Base-by-base conservation (phyloP, 169 alveolate species). In the Haemoproteus tartakovskyi region DNA sequence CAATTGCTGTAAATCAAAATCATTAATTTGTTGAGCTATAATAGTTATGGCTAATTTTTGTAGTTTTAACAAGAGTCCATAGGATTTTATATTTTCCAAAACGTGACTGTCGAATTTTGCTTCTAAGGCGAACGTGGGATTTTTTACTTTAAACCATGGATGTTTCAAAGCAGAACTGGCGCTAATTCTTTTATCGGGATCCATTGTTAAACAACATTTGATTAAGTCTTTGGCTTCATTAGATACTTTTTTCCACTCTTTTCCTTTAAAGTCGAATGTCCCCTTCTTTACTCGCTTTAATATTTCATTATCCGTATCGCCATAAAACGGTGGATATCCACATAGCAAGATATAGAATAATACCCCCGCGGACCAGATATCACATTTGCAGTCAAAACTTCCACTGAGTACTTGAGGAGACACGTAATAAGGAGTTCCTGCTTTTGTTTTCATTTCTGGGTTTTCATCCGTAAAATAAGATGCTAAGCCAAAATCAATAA, bases 301-400 rank as follows among this genome's bases (percentile, higher is more conserved):
- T n/a, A n/a, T n/a, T n/a, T n/a, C n/a, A n/a, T n/a, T n/a, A n/a
- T n/a, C n/a, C n/a, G n/a, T n/a, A 74, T 94, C 98, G 62, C 89
- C 94, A 4, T 99, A 99, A 79, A 96, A 98, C 11, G 99, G 99
- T 12, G 96, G 94, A 18, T 93, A 94, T 0, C 99, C 99, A 78
- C 98, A 95, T 70, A 98, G 83, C 78, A 98, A 96, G 79, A 97
- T 99, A 85, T 94, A 98, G n/a, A 98, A 90, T 62, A 98, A 94
- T 8, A 96, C 93, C n/a, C 99, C 99, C 46, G 97, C 85, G 9
- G 98, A 92, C 99, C 99, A 98, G 4, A 94, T 91, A 80, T 98
- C 99, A 30, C 95, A 98, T 16, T 96, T 90, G 59, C 94, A 93
- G n/a, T 95, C 92, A 82, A 97, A 96, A 0, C 99, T 99, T 38